These are phyloP conservation scores for Fusarium albosuccineum DNA, from an alignment of 2,329 filamentous ascomycete species.

Conservation along the genomic window DNA sequence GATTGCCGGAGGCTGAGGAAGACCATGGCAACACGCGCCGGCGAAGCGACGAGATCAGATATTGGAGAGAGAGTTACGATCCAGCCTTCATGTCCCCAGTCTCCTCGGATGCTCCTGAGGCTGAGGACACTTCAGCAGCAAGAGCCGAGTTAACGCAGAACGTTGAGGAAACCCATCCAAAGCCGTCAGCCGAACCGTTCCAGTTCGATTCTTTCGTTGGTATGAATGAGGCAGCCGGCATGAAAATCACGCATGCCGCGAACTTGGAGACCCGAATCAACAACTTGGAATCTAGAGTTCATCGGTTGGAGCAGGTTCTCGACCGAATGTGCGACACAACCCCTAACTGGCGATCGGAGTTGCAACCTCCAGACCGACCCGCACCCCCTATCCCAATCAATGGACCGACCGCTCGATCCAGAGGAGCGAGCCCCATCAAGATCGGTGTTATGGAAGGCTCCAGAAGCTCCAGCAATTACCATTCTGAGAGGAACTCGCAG, in stretches of 20 bases:
- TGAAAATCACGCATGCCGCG: constrained; percentile 70
- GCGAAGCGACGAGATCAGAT: constrained; percentile 73
- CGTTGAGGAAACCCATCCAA: constrained; percentile 47
- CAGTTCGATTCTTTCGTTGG: constrained; percentile 63
- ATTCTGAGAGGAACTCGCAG: constrained; percentile 49
- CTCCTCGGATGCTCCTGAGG: constrained; percentile 60
- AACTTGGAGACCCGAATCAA: constrained; percentile 67
- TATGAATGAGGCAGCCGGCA: constrained; percentile 62
- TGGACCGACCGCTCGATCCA: constrained; percentile 29
- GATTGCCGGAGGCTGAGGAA: constrained; percentile 59
- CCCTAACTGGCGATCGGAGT: constrained; percentile 55
- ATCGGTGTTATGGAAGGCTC: constrained; percentile 18
- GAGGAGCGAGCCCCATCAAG: constrained; percentile 5
- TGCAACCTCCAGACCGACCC: constrained; percentile 44
- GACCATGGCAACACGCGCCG: constrained; percentile 57
- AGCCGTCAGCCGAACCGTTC: constrained; percentile 64
- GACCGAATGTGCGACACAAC: constrained; percentile 63
- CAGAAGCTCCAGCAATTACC: constrained; percentile 49
- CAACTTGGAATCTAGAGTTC: constrained; percentile 64
- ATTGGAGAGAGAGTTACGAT: constrained; percentile 73
- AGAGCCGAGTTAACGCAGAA: constrained; percentile 51
- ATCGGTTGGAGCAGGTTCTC: constrained; percentile 66
- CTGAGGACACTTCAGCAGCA: constrained; percentile 48
- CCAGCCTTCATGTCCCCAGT: constrained; percentile 64
- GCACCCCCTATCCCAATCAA: constrained; percentile 43